Conservation (phyloP, 2,329 filamentous ascomycete species). For the Thielaviopsis populi region DNA sequence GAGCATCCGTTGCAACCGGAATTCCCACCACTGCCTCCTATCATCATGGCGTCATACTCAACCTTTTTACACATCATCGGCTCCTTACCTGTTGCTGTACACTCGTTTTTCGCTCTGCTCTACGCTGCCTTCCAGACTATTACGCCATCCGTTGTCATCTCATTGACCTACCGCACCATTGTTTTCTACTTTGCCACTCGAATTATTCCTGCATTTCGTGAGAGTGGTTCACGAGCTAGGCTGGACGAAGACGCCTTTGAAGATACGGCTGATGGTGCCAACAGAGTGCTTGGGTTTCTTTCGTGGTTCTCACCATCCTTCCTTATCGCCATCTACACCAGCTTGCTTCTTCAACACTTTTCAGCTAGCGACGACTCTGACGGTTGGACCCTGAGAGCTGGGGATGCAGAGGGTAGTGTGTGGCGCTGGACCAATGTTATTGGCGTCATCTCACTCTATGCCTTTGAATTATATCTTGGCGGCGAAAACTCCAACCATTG, state of each 20-base stretch:
- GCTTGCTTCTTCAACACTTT: slow-evolving; percentile 88
- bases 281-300: slow-evolving; percentile 63
- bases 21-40: slow-evolving; percentile 87
- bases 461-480: slow-evolving; percentile 76
- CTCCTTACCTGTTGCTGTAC: slow-evolving; percentile 66
- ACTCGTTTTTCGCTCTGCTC: slow-evolving; percentile 72
- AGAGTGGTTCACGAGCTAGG: slow-evolving; percentile 67
- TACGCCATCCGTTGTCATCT: slow-evolving; percentile 90
- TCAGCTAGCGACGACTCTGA: slow-evolving; percentile 55
- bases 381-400: slow-evolving; percentile 75
- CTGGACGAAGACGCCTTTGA: slow-evolving; percentile 76
- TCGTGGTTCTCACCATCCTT: slow-evolving; percentile 94
- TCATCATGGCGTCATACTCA: slow-evolving; percentile 97
- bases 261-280: slow-evolving; percentile 61
- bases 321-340: slow-evolving; percentile 91
- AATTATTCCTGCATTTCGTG: slow-evolving; percentile 85
- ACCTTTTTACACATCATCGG: slow-evolving; percentile 75
- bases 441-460: slow-evolving; percentile 77
- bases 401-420: slow-evolving; percentile 66
- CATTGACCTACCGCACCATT: slow-evolving; percentile 79
- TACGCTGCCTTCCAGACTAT: slow-evolving; percentile 89
- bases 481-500: slow-evolving; percentile 81
- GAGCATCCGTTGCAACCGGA: slow-evolving; percentile 52
- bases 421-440: slow-evolving; percentile 92
- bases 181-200: slow-evolving; percentile 91